phyloP scores from a whole-genome alignment of 1,284 basidiomycete genomes.

The Gomphus bonarii region DNA sequence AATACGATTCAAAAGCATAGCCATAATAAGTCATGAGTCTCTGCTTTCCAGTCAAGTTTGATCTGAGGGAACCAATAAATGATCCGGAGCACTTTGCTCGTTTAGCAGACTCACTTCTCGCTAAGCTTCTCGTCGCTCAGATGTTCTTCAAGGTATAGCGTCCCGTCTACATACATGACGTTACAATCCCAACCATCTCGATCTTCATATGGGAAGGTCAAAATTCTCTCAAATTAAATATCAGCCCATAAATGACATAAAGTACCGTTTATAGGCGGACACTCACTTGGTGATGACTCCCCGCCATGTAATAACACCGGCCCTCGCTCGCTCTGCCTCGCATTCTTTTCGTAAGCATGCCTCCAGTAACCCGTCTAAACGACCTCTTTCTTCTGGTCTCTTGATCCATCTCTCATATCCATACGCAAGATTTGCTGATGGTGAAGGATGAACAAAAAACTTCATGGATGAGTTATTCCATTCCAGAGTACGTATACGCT shows the following conservation, averaged over 20 bases:
- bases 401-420: constrained; percentile 63
- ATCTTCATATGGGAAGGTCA: constrained; percentile 74
- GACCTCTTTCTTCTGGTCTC: constrained; percentile 50
- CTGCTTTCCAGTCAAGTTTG: constrained; percentile 49
- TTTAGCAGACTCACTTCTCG: constrained; percentile 42
- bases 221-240: constrained; percentile 38
- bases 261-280: too few relatives aligned
- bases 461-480: constrained; percentile 59
- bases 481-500: constrained; percentile 29
- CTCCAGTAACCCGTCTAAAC: constrained; percentile 54
- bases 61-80: constrained; percentile 29
- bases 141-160: constrained; percentile 81
- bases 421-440: constrained; percentile 47
- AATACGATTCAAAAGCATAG: constrained; percentile 84
- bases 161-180: constrained; percentile 68
- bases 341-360: constrained; percentile 37
- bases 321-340: constrained; percentile 24
- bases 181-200: constrained; percentile 80
- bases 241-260: constrained; percentile 13
- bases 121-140: constrained; percentile 41
- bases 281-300: constrained; percentile 88
- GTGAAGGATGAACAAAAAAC: constrained; percentile 57
- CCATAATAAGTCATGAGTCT: constrained; percentile 61
- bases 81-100: too few relatives aligned
- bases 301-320: constrained; percentile 68